Base-by-base conservation (phyloP, 192 early-diverging fungal species). In the Backusella tarrabulga region DNA sequence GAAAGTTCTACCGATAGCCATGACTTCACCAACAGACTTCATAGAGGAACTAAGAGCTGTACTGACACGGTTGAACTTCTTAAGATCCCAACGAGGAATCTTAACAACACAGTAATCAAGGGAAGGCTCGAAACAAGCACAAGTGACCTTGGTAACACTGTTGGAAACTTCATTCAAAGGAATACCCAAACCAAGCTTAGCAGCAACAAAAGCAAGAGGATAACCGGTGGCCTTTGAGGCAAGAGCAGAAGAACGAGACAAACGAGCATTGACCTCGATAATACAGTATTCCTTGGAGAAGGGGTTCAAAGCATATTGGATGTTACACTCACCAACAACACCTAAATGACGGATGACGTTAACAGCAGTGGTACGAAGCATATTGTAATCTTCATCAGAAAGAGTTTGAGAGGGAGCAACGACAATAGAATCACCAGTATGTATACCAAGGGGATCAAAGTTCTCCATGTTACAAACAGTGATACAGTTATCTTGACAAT, bases 391-490 rank as follows among this genome's bases (percentile, higher is more conserved):
- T 75, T 97, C 97, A 85, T 99, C 97, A 69, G 92, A 93, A 44
- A 99, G 87, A 34, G 97, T 99, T 84, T 99, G 97, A 52, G 93
- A 95, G 26, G 97, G 97, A 11, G 97, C 97, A 77, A 99, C 95
- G 14, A 99, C 97, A 74, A 99, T 99, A 15, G 96, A 97, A 82
- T 99, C 97, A 73, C 97, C 97, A 32, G 97, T 99, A 83, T 99
- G 97, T 76, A 97, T 98, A 69, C 97, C 97, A 44, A 99, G 90
- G 66, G 97, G 97, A 81, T 99, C 97, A 90, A 99, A 99, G 92
- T 99, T 99, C 85, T 99, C 96, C 97, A 99, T 99, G 86, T 99
- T 98, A 88, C 96, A 99, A 71, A 99, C 97, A 32, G 97, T 99
- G 78, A 99, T 97, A 86, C 97, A 99, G 90, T 99, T 99, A 88